phyloP scores from a whole-genome alignment of 208 protist genomes.

The Trypanosoma lewisi region DNA sequence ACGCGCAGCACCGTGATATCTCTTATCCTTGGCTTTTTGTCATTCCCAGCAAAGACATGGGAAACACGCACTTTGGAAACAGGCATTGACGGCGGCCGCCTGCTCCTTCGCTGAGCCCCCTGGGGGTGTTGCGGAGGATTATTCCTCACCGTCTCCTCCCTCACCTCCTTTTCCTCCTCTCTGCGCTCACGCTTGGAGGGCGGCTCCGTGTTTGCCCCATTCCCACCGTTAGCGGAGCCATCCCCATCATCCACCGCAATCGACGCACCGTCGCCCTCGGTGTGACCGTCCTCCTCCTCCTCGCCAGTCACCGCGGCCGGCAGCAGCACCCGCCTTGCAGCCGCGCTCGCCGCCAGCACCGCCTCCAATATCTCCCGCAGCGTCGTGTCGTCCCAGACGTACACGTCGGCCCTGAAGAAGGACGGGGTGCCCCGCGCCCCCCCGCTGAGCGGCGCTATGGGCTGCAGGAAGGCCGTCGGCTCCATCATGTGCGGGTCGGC shows the following conservation, averaged over 20 bases:
- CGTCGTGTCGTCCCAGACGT: constrained; percentile 26
- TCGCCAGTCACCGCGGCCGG: neutral
- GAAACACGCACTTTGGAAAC: constrained; percentile 15
- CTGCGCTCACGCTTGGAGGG: constrained; percentile 3
- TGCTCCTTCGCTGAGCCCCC: neutral
- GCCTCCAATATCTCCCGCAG: constrained; percentile 26
- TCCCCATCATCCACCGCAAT: neutral
- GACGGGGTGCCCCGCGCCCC: constrained; percentile 1
- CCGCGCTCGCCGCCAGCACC: constrained; percentile 12
- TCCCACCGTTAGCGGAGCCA: neutral
- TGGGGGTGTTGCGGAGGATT: neutral
- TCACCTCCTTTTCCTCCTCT: neutral
- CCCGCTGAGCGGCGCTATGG: constrained; percentile 3
- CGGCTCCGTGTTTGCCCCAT: neutral
- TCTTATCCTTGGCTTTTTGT: constrained; percentile 4
- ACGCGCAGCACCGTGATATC: constrained; percentile 10
- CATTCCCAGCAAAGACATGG: constrained; percentile 12
- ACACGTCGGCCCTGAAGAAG: constrained; percentile 20
- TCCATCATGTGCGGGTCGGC: constrained; percentile 9
- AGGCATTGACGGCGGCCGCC: neutral
- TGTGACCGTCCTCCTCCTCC: neutral
- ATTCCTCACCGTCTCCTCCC: constrained; percentile 1
- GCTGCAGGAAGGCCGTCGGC: constrained; percentile 14
- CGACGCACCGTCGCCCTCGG: neutral
- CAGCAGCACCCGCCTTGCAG: constrained; percentile 4